Evolutionary conservation across 345 rosid species (phyloP), one percentile per base, ranked within the genome.

Genomic region (Eucalyptus paniculata): DNA sequence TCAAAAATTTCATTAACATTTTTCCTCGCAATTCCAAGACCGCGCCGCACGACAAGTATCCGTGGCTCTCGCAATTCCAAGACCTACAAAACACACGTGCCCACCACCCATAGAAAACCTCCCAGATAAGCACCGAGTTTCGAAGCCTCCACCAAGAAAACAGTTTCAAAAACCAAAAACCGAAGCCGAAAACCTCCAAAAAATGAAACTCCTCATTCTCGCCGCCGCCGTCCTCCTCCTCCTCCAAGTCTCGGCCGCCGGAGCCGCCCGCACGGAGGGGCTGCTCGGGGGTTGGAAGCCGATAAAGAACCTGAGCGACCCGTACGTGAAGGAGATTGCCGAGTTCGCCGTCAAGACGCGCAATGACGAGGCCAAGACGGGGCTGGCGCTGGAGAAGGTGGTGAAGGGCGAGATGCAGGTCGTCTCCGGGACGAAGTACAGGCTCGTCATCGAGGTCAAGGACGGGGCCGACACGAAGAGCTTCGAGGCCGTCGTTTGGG

Each of bases 401-500:
- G 91, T 90, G 37, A n/a, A 90, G 42, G 96, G 96, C 19, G 95
- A 95, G 89, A 60, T 81, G 14, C 96, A 96, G 92, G 94, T 94
- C 40, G 97, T 95, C 4, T 4, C 95, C 3, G 98, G 97, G 9
- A 89, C 3, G 26, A 94, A 93, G n/a, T 96, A 96, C 89, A 83
- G 91, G 56, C 94, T 96, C 13, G 40, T 65, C 8, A 15, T 94
- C 89, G 50, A 88, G 44, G 96, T 85, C 5, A 86, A 86, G 2
- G 93, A 80, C 50, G 91, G 88, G 5, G 65, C 45, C 37, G 82
- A 18, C 34, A 49, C 30, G 69, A 90, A 89, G 72, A 89, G 90
- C 6, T 94, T 92, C 87, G 90, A 89, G 89, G 97, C 96, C 9
- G 72, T 93, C 7, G 97, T 95, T 26, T 94, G 94, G 94, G 97